Conservation (phyloP, 768 basidiomycete genomes). For the Lactarius psammicola region DNA sequence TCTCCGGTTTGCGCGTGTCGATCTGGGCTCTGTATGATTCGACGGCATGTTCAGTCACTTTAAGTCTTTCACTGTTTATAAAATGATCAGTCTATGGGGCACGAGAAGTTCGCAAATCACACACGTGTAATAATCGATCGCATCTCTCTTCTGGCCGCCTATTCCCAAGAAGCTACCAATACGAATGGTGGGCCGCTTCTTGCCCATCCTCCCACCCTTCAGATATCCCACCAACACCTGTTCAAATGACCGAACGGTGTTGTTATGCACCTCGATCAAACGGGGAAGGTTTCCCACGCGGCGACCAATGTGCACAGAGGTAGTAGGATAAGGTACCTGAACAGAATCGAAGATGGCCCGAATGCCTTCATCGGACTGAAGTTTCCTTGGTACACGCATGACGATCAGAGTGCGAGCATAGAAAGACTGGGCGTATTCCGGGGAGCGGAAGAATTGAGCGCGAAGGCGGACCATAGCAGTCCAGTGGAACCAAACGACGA, state of each 20-base stretch:
- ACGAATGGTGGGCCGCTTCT: conserved; percentile 76
- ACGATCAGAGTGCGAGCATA: conserved; percentile 91
- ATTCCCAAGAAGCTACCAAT: conserved; percentile 79
- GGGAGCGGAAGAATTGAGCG: conserved; percentile 83
- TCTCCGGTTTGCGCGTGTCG: conserved; percentile 75
- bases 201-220: conserved; percentile 74
- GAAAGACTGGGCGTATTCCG: conserved; percentile 85
- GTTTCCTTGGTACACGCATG: conserved; percentile 72
- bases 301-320: conserved; percentile 85
- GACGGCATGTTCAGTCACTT: conserved; percentile 69
- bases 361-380: conserved; percentile 84
- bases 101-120: conserved; percentile 33
- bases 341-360: conserved; percentile 68
- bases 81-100: not conserved
- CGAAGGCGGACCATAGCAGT: conserved; percentile 74
- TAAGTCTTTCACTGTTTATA: conserved; percentile 41
- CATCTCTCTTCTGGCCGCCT: conserved; percentile 84
- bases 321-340: conserved; percentile 82
- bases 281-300: conserved; percentile 86
- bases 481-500: conserved; percentile 74
- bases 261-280: conserved; percentile 88
- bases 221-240: conserved; percentile 85
- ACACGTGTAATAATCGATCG: conserved; percentile 91
- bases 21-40: conserved; percentile 72
- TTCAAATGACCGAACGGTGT: conserved; percentile 92